These are phyloP conservation scores for Millerozyma acaciae DNA, from an alignment of 805 yeast species.

Conservation along the genomic window DNA sequence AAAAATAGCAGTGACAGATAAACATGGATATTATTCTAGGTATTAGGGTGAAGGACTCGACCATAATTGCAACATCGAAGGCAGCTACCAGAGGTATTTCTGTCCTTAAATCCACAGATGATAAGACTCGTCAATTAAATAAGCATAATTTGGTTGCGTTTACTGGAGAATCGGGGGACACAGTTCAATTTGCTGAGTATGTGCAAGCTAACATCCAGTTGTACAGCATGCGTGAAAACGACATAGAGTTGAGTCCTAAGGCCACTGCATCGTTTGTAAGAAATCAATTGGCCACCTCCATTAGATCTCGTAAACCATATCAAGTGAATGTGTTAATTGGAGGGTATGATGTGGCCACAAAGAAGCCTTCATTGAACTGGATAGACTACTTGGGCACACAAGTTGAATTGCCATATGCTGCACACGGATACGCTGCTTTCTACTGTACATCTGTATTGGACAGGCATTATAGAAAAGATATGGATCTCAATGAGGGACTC, in stretches of 20 bases:
- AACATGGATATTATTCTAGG: constrained; percentile 89
- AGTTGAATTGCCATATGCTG: constrained; percentile 90
- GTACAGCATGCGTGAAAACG: constrained; percentile 78
- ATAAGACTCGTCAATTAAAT: constrained; percentile 56
- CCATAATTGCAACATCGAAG: constrained; percentile 88
- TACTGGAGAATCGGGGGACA: constrained; percentile 96
- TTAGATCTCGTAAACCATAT: constrained; percentile 88
- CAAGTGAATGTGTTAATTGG: constrained; percentile 90
- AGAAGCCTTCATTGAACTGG: constrained; percentile 71
- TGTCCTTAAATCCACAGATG: constrained; percentile 39
- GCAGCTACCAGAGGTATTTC: constrained; percentile 73
- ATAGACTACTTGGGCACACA: constrained; percentile 93
- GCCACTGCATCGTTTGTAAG: constrained; percentile 88
- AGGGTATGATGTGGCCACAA: constrained; percentile 63
- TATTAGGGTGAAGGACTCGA: constrained; percentile 73
- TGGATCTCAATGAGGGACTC: constrained; percentile 75
- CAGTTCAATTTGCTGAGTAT: constrained; percentile 91
- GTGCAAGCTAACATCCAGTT: constrained; percentile 90
- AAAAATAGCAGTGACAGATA: background rate
- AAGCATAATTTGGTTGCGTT: constrained; percentile 78
- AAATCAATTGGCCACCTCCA: constrained; percentile 78
- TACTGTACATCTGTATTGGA: constrained; percentile 87
- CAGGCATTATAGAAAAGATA: constrained; percentile 77
- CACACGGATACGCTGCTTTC: constrained; percentile 98
- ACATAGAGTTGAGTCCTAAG: constrained; percentile 71